Evolutionary conservation across 1,284 basidiomycete species (phyloP).

Genomic region (Apiotrichum domesticum): DNA sequence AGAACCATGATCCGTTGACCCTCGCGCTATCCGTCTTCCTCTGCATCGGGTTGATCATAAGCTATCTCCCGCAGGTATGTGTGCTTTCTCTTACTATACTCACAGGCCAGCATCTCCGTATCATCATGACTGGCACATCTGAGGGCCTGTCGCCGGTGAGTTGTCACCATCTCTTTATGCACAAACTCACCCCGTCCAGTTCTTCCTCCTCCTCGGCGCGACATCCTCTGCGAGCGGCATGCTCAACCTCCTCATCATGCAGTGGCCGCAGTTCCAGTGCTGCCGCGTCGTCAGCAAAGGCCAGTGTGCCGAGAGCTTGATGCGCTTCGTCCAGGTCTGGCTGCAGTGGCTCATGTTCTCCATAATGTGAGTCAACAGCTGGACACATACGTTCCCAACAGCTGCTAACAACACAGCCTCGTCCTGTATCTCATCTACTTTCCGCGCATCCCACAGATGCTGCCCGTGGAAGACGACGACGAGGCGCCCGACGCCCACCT

Average conservation of each 20-base stretch:
- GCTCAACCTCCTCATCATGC: slow-evolving; percentile 84
- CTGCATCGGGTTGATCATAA: slow-evolving; percentile 72
- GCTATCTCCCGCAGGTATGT: slow-evolving; percentile 79
- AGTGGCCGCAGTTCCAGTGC: slow-evolving; percentile 79
- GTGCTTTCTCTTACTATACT: background rate
- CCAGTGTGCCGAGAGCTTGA: slow-evolving; percentile 71
- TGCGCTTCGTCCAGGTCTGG: slow-evolving; percentile 76
- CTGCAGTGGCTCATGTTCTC: slow-evolving; percentile 83
- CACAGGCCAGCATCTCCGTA: slow-evolving; percentile 25
- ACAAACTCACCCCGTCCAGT: slow-evolving; percentile 32
- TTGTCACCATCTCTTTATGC: slow-evolving; percentile 1
- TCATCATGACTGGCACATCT: slow-evolving; percentile 59
- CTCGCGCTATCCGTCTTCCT: slow-evolving; percentile 67
- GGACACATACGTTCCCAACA: background rate
- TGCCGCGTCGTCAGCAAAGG: slow-evolving; percentile 58
- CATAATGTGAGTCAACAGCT: slow-evolving; percentile 59
- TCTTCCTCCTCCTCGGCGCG: slow-evolving; percentile 88
- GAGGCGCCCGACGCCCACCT: background rate
- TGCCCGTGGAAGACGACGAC: slow-evolving; percentile 46
- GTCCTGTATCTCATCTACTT: slow-evolving; percentile 90
- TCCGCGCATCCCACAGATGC: slow-evolving; percentile 50
- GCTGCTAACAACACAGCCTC: slow-evolving; percentile 52
- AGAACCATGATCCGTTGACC: slow-evolving; percentile 41
- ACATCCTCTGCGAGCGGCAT: slow-evolving; percentile 73
- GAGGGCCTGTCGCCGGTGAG: slow-evolving; percentile 72